Evolutionary conservation across 805 yeast genomes (phyloP).

Genomic region (Wickerhamiella kurtzmanii): DNA sequence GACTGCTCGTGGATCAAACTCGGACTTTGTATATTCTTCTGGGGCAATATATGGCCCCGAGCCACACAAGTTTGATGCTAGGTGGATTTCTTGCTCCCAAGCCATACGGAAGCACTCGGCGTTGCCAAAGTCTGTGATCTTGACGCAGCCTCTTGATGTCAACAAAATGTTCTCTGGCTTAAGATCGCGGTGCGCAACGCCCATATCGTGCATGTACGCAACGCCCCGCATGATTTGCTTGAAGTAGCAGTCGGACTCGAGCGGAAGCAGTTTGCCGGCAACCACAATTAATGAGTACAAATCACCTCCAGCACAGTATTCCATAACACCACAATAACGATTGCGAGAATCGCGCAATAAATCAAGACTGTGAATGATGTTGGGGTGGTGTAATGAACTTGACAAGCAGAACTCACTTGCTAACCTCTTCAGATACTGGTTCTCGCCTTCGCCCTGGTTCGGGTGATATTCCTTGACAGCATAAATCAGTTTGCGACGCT

Average conservation of each 20-base stretch:
- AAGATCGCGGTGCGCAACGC: constrained; percentile 87
- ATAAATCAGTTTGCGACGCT: constrained; percentile 34
- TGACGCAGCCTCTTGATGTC: constrained; percentile 50
- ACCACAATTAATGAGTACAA: constrained; percentile 46
- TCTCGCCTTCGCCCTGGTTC: constrained; percentile 43
- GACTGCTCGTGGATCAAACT: constrained; percentile 63
- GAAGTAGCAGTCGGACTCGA: constrained; percentile 79
- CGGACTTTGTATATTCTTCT: constrained; percentile 51
- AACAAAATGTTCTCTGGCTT: constrained; percentile 78
- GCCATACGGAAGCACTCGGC: constrained; percentile 83
- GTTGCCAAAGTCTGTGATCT: constrained; percentile 79
- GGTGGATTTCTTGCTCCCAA: constrained; percentile 67
- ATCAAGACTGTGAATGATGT: constrained; percentile 66
- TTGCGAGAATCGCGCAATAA: constrained; percentile 62
- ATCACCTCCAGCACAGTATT: constrained; percentile 84
- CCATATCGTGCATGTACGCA: constrained; percentile 75
- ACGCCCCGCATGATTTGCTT: constrained; percentile 77
- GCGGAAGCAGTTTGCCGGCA: constrained; percentile 40
- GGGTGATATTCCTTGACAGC: constrained; percentile 69
- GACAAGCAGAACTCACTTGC: constrained; percentile 87
- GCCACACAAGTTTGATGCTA: constrained; percentile 66
- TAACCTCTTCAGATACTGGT: constrained; percentile 52
- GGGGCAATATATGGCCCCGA: constrained; percentile 89
- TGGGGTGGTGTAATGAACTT: constrained; percentile 58
- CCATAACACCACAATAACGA: constrained; percentile 83